Conservation (phyloP, 1,284 basidiomycete species). For the Cutaneotrichosporon cyanovorans region DNA sequence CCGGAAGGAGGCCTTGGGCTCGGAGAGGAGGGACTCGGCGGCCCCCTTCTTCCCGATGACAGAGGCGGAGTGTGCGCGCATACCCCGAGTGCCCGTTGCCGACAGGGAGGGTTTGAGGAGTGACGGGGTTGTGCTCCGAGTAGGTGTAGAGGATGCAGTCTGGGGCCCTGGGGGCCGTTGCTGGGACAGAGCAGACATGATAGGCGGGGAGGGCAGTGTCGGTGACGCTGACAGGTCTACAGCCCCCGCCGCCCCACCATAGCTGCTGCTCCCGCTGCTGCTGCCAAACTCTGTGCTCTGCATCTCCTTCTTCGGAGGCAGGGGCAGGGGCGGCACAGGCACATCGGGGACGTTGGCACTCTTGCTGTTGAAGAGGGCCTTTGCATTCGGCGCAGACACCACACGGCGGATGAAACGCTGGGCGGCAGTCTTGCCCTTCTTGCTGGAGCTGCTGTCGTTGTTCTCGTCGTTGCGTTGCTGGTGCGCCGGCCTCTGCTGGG, state of each 20-base stretch:
- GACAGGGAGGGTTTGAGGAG: constrained; percentile 46
- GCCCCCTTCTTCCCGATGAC: constrained; percentile 8
- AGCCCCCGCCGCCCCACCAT: too few relatives aligned
- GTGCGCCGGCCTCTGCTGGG: neutral
- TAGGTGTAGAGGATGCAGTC: constrained; percentile 48
- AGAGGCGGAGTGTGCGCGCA: constrained; percentile 22
- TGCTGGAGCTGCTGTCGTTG: constrained; percentile 13
- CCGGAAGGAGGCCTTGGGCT: constrained; percentile 62
- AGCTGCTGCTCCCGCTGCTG: too few relatives aligned
- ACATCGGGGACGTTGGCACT: constrained; percentile 25
- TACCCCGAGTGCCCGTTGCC: constrained; percentile 24
- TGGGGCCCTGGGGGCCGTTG: too few relatives aligned
- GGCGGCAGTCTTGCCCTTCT: constrained; percentile 43
- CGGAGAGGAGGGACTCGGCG: neutral
- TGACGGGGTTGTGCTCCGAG: constrained; percentile 25
- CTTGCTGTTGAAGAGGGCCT: constrained; percentile 60
- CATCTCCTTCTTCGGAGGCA: constrained; percentile 19
- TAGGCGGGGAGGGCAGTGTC: constrained; percentile 5
- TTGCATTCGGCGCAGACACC: constrained; percentile 92
- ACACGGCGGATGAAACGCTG: constrained; percentile 85
- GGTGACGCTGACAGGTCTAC: constrained; percentile 21
- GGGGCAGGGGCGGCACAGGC: too few relatives aligned
- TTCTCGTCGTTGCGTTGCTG: constrained; percentile 6
- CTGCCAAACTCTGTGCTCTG: neutral
- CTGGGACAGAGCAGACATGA: neutral